Conservation (phyloP, 805 yeast genomes). For the Candida dajiaensis region DNA sequence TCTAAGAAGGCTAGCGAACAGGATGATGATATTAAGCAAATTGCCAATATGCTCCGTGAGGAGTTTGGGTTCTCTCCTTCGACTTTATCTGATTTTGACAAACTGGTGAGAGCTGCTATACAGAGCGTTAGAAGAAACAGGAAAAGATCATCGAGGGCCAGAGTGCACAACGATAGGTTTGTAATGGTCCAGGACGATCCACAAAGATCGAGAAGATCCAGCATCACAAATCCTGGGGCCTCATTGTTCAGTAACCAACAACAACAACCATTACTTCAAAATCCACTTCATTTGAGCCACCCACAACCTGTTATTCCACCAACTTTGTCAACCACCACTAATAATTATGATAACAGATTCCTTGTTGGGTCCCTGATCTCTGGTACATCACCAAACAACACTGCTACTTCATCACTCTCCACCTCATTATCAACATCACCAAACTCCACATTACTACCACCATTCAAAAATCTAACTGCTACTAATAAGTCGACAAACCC, state of each 20-base stretch:
- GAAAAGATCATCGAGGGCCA: conserved; percentile 43
- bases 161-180: conserved; percentile 17
- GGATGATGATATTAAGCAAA: conserved; percentile 70
- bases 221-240: neutral
- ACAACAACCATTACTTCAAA: neutral
- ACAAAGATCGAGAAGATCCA: neutral
- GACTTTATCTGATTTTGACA: conserved; percentile 71
- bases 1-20: conserved; percentile 88
- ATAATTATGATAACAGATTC: neutral
- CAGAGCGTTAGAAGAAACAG: conserved; percentile 90
- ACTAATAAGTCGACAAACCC: neutral
- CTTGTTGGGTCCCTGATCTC: neutral
- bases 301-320: neutral
- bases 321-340: neutral
- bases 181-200: conserved; percentile 14
- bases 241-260: neutral
- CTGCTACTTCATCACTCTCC: neutral
- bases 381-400: neutral
- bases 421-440: conserved; percentile 3
- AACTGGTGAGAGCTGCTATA: conserved; percentile 85
- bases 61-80: conserved; percentile 70
- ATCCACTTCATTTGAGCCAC: neutral
- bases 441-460: conserved; percentile 2
- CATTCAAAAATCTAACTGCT: neutral
- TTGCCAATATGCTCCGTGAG: conserved; percentile 67